Base-by-base conservation (phyloP, 805 yeast genomes). In the Vanderwaltozyma yarrowii region DNA sequence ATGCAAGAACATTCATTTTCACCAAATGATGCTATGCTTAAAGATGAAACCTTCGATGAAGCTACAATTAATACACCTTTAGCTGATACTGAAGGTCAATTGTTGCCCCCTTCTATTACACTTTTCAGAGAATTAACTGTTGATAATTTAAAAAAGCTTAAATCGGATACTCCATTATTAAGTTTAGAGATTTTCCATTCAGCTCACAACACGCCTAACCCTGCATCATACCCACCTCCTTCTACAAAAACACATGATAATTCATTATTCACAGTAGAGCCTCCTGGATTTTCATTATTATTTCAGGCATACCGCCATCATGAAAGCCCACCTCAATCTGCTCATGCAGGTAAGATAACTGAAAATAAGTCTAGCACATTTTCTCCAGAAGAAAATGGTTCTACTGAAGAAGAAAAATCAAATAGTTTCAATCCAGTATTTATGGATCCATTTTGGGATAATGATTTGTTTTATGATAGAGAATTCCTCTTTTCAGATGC, bases 11-110 rank as follows among this genome's bases (percentile, higher is more conserved):
- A 25, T 40, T 35, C 35, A 45, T 46, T 41, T 15, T 48, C 58
- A 21, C 33, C 36, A 12, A 31, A 65, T 83, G 47, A 66, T 84
- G 44, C 75, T 85, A 45, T 83, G 14, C 13, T 24, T 24, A 24
- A 12, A 24, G 94, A 94, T 65, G 71, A 46, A 68, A 80, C 56
- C 92, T 29, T 20, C 20, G 23, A 33, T n/a, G 30, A 12, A 15
- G 25, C 26, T 19, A 15, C 25, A 2, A 28, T 23, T 19, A 20
- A 36, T 13, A 11, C 15, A 19, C 15, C 18, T 12, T 21, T n/a
- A n/a, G n/a, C n/a, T 30, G 23, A 10, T 16, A 32, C 36, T 19
- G 36, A 32, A 24, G 9, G 14, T 16, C 20, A 11, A 16, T 24
- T 32, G 13, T 10, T 17, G 17, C 9, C 31, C 36, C 30, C 20